A percentile compares a stretch with the other conserved stretches of the same genome.
phyloP scores from a whole-genome alignment of 331 rosid species.

The Quercus tomentella region DNA sequence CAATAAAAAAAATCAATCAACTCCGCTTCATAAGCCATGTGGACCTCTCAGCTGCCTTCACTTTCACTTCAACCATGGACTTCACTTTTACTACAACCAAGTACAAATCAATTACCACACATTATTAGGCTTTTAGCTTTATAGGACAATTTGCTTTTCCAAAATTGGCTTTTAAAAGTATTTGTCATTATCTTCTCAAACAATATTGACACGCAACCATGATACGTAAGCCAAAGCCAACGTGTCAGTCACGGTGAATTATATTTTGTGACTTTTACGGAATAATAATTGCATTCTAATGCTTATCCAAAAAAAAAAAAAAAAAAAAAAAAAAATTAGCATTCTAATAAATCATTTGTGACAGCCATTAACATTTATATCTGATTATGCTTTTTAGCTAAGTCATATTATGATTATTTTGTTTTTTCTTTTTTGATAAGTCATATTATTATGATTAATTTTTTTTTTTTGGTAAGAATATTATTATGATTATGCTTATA shows the following conservation, averaged over 20 bases:
- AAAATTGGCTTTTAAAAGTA: not conserved
- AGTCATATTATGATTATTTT: too few species aligned
- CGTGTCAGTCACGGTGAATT: not conserved
- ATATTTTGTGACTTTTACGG: not conserved
- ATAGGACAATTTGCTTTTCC: not conserved
- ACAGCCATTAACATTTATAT: too few species aligned
- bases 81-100: not conserved
- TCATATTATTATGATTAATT: too few species aligned
- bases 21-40: not conserved
- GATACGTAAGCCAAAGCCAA: not conserved
- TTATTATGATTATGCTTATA: too few species aligned
- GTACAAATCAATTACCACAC: not conserved
- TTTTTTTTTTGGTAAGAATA: too few species aligned
- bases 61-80: not conserved
- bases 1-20: not conserved
- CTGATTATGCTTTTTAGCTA: too few species aligned
- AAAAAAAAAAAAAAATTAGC: too few species aligned
- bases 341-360: too few species aligned
- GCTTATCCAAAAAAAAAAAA: too few species aligned
- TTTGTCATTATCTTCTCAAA: not conserved
- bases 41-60: not conserved
- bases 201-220: not conserved
- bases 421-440: too few species aligned
- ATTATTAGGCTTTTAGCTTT: not conserved
- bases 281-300: not conserved